Conservation (phyloP, 2,329 filamentous ascomycete genomes). For the Colletotrichum sp. region DNA sequence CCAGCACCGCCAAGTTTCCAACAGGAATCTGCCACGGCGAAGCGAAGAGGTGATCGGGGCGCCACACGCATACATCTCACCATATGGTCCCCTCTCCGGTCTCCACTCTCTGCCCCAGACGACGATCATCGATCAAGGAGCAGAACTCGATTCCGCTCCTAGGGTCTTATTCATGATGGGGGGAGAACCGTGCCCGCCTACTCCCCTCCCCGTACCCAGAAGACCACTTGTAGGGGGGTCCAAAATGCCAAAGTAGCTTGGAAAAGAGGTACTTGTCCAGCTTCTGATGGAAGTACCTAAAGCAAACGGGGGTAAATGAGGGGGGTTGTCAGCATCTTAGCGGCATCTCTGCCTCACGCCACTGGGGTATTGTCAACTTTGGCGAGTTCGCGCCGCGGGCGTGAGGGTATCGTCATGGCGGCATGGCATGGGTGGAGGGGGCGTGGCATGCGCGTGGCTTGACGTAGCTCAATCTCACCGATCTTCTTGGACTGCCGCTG, state of each 20-base stretch:
- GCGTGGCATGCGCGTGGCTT: not conserved
- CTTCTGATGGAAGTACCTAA: not conserved
- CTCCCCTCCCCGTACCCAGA: slow-evolving; percentile 11
- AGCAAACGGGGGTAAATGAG: not conserved
- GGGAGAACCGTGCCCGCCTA: not conserved
- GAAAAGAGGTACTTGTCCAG: not conserved
- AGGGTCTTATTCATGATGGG: not conserved
- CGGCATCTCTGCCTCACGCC: not conserved
- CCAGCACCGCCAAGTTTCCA: not conserved
- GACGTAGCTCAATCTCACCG: not conserved
- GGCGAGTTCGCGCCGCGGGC: not conserved
- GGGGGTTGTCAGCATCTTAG: not conserved
- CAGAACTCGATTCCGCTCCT: not conserved
- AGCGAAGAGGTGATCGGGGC: not conserved
- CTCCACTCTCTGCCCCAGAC: not conserved
- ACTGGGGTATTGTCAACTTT: not conserved
- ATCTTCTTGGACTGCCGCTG: not conserved
- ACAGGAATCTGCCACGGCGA: not conserved
- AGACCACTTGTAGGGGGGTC: not conserved
- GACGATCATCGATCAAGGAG: not conserved
- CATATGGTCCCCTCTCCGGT: not conserved
- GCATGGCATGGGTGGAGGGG: not conserved
- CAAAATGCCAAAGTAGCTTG: not conserved
- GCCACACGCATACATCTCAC: not conserved
- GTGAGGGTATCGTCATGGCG: not conserved